A percentile compares a stretch with the other conserved stretches of the same genome.
Conservation (phyloP, 768 basidiomycete species). For the Kwoniella newhampshirensis region DNA sequence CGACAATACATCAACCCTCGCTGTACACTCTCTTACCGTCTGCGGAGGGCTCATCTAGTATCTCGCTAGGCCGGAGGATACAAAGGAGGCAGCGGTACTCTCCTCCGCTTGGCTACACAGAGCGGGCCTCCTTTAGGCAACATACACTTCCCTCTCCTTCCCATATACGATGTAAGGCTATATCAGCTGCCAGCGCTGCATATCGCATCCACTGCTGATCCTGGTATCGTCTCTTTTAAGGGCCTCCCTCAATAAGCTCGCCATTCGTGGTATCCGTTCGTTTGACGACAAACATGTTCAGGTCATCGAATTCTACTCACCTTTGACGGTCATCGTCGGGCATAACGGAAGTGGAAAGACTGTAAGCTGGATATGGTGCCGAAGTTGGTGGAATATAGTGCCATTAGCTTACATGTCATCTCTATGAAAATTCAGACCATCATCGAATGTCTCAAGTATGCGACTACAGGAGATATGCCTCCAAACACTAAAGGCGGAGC, state of each 20-base stretch:
- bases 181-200: no score
- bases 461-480: constrained; percentile 95
- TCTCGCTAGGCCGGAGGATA: no score
- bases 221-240: constrained; percentile 34
- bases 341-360: constrained; percentile 99
- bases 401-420: neutral
- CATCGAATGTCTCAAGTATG: constrained; percentile 99
- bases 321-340: constrained; percentile 97
- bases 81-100: no score
- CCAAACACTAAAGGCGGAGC: constrained; percentile 98
- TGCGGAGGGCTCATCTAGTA: no score
- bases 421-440: constrained; percentile 62
- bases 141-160: no score
- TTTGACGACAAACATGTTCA: constrained; percentile 94
- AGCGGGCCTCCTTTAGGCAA: no score
- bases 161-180: no score
- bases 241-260: constrained; percentile 87
- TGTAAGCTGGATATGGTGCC: constrained; percentile 45
- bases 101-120: no score
- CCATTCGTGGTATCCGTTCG: constrained; percentile 84
- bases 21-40: no score
- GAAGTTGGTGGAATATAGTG: neutral
- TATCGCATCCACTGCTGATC: no score
- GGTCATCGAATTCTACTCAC: constrained; percentile 94
- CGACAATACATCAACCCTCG: no score